A percentile compares a stretch with the other conserved stretches of the same genome.
Conservation (phyloP, 805 yeast genomes). For the Saccharomycopsis amapae region DNA sequence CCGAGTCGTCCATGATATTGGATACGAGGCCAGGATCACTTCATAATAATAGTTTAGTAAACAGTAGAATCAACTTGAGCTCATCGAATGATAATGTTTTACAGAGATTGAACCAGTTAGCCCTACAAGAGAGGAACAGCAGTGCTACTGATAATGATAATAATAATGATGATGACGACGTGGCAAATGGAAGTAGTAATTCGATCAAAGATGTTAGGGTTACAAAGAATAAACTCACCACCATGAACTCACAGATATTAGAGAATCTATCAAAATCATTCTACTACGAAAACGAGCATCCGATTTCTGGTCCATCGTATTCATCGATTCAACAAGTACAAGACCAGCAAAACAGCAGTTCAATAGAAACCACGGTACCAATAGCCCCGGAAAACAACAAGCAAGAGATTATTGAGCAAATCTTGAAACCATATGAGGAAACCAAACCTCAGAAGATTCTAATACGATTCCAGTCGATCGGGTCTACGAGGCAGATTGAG, state of each 20-base stretch:
- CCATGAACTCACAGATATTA: slow-evolving; percentile 10
- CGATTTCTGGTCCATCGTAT: too few species aligned
- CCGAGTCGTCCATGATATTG: slow-evolving; percentile 8
- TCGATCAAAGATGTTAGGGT: background rate
- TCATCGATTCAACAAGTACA: too few species aligned
- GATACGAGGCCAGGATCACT: background rate
- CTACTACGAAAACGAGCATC: slow-evolving; percentile 9
- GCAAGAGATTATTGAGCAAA: slow-evolving; percentile 6
- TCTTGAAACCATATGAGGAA: slow-evolving; percentile 3
- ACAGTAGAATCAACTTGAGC: slow-evolving; percentile 1
- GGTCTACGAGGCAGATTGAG: slow-evolving; percentile 43
- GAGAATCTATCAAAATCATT: slow-evolving; percentile 12
- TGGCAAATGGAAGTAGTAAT: too few species aligned
- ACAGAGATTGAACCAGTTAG: background rate
- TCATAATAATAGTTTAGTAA: background rate
- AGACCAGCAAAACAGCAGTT: background rate
- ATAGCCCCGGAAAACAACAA: background rate
- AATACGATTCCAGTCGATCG: slow-evolving; percentile 49
- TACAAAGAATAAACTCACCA: slow-evolving; percentile 10
- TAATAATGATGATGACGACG: background rate
- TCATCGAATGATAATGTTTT: background rate
- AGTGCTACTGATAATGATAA: background rate
- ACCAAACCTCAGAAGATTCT: slow-evolving; percentile 10
- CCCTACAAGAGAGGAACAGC: background rate
- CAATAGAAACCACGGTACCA: background rate